Evolutionary conservation across 2,329 filamentous ascomycete genomes (phyloP).

Genomic region (Claviceps cyperi): DNA sequence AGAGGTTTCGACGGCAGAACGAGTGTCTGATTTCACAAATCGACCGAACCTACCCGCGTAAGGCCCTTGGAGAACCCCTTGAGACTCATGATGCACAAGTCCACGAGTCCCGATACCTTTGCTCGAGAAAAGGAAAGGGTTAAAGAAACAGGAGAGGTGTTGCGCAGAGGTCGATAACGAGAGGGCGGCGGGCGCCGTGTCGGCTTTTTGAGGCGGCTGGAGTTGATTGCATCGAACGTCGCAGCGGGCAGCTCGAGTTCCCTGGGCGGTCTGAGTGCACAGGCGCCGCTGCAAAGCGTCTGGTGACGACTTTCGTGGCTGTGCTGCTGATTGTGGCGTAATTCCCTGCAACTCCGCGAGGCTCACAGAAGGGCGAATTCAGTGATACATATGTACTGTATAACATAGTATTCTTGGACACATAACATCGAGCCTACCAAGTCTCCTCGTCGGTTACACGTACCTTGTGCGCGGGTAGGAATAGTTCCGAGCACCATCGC

Average conservation of each 20-base stretch:
- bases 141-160: not conserved
- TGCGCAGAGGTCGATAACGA: constrained; percentile 1
- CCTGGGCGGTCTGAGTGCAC: no score
- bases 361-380: no score
- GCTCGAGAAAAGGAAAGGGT: not conserved
- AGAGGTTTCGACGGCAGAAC: constrained; percentile 5
- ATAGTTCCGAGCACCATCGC: no score
- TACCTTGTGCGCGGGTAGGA: no score
- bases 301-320: constrained; percentile 8
- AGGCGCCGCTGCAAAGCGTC: no score
- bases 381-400: no score
- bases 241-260: not conserved
- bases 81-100: constrained; percentile 62
- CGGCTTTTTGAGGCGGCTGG: constrained; percentile 2
- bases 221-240: constrained; percentile 5
- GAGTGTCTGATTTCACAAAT: constrained; percentile 15
- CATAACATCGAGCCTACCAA: no score
- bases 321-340: constrained; percentile 8
- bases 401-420: no score
- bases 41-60: constrained; percentile 48
- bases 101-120: not conserved
- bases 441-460: no score
- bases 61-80: constrained; percentile 90
- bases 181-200: not conserved
- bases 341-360: not conserved